phyloP scores from a whole-genome alignment of 208 protist species.

The Lotmaria passim region DNA sequence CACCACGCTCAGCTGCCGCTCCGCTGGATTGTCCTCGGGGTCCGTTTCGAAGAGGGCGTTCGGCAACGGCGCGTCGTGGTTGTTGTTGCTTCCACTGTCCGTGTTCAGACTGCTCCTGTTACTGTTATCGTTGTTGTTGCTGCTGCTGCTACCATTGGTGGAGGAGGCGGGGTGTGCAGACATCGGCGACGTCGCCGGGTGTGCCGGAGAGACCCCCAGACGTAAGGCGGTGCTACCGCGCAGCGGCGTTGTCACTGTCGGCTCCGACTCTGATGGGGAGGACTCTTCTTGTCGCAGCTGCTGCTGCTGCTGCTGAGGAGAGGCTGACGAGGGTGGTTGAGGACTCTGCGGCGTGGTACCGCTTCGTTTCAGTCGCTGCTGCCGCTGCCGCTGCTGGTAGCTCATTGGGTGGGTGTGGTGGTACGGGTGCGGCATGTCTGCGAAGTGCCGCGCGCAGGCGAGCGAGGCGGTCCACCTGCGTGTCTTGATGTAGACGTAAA shows the following conservation, averaged over 20 bases:
- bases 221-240: not conserved
- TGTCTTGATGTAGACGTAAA: constrained; percentile 57
- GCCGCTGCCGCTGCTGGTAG: constrained; percentile 9
- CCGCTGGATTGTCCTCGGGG: constrained; percentile 17
- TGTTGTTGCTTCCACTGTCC: not conserved
- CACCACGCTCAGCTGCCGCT: constrained; percentile 5
- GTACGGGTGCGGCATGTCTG: constrained; percentile 7
- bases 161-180: not conserved
- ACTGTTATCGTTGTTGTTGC: not conserved
- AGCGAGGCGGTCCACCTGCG: constrained; percentile 61
- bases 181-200: not conserved
- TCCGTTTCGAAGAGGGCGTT: constrained; percentile 6
- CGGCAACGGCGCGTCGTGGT: not conserved
- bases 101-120: not conserved
- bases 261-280: not conserved
- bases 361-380: not conserved
- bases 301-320: not conserved
- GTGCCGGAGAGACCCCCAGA: too few relatives aligned
- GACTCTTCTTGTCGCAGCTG: not conserved
- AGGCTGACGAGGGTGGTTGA: not conserved
- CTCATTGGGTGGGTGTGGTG: constrained; percentile 1
- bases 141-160: not conserved
- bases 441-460: constrained; percentile 41
- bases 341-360: too few relatives aligned
- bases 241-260: constrained; percentile 4